phyloP scores from a whole-genome alignment of 1,284 basidiomycete genomes.

The Coniferiporia weirii region DNA sequence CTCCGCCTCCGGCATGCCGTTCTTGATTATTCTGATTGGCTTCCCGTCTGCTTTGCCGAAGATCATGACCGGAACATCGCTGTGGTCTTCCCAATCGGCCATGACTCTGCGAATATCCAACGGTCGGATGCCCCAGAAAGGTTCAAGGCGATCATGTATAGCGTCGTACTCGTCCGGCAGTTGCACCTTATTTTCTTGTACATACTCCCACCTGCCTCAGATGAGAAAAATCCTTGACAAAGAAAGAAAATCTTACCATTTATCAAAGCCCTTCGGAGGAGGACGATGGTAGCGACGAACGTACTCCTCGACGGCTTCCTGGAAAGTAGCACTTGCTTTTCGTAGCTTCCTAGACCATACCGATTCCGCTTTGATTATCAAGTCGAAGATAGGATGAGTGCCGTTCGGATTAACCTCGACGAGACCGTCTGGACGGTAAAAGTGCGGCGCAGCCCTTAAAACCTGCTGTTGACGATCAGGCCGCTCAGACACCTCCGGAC shows the following conservation, averaged over 20 bases:
- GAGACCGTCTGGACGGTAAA: conserved; percentile 12
- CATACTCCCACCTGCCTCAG: conserved; percentile 20
- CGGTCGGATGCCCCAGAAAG: conserved; percentile 25
- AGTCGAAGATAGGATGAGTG: conserved; percentile 47
- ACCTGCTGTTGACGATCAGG: background rate
- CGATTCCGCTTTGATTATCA: conserved; percentile 43
- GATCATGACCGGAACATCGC: conserved; percentile 20
- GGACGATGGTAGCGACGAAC: conserved; percentile 39
- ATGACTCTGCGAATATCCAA: conserved; percentile 19
- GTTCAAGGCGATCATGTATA: conserved; percentile 26
- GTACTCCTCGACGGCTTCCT: conserved; percentile 53
- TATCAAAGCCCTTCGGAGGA: conserved; percentile 53
- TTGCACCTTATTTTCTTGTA: conserved; percentile 30
- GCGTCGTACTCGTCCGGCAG: conserved; percentile 30
- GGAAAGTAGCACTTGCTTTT: conserved; percentile 47
- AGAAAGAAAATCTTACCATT: conserved; percentile 31
- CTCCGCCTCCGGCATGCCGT: conserved; percentile 16
- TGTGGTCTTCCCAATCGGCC: conserved; percentile 20
- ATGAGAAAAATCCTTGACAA: background rate
- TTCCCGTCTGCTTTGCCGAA: conserved; percentile 19
- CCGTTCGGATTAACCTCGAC: conserved; percentile 19
- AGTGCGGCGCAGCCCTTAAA: conserved; percentile 3
- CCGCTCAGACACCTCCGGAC: background rate
- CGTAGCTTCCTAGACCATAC: conserved; percentile 47
- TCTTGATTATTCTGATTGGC: conserved; percentile 17